Evolutionary conservation across 306 rosid species (phyloP).

Genomic region (Hylodesmum podocarpum): DNA sequence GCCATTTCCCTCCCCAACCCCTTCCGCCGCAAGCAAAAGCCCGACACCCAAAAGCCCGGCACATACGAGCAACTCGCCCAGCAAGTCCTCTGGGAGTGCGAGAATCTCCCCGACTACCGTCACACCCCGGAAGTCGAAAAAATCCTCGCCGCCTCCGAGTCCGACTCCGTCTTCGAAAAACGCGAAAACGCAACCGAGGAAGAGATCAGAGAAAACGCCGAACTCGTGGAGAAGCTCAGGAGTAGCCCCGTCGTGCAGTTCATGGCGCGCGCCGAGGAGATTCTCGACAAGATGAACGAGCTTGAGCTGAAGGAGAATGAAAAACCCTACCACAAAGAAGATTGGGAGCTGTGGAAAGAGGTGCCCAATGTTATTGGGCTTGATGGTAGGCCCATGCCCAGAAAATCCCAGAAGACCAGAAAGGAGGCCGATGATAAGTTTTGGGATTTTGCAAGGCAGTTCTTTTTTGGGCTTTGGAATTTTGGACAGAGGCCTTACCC

Average conservation of each 20-base stretch:
- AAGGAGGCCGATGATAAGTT: slow-evolving; percentile 57
- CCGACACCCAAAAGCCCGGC: slow-evolving; percentile 49
- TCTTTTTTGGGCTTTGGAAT: slow-evolving; percentile 83
- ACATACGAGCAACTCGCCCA: slow-evolving; percentile 48
- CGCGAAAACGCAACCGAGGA: slow-evolving; percentile 51
- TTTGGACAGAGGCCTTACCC: slow-evolving; percentile 88
- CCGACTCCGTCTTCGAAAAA: slow-evolving; percentile 43
- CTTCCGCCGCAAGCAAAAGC: slow-evolving; percentile 32
- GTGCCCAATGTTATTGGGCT: slow-evolving; percentile 68
- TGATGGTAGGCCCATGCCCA: slow-evolving; percentile 90
- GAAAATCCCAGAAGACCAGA: slow-evolving; percentile 57
- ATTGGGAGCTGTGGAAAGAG: slow-evolving; percentile 62
- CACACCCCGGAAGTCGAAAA: slow-evolving; percentile 77
- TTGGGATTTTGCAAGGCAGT: slow-evolving; percentile 89
- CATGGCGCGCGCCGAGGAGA: slow-evolving; percentile 56
- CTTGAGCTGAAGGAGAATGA: slow-evolving; percentile 64
- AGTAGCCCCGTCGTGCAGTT: slow-evolving; percentile 62
- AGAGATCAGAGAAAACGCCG: slow-evolving; percentile 52
- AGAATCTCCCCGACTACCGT: slow-evolving; percentile 59
- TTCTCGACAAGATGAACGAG: slow-evolving; percentile 58
- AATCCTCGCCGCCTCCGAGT: slow-evolving; percentile 34
- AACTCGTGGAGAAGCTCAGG: slow-evolving; percentile 37
- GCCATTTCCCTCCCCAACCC: slow-evolving; percentile 49
- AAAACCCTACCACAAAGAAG: slow-evolving; percentile 59
- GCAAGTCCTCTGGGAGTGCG: slow-evolving; percentile 73